phyloP scores from a whole-genome alignment of 306 rosid species.

The Sechiopsis laciniata region DNA sequence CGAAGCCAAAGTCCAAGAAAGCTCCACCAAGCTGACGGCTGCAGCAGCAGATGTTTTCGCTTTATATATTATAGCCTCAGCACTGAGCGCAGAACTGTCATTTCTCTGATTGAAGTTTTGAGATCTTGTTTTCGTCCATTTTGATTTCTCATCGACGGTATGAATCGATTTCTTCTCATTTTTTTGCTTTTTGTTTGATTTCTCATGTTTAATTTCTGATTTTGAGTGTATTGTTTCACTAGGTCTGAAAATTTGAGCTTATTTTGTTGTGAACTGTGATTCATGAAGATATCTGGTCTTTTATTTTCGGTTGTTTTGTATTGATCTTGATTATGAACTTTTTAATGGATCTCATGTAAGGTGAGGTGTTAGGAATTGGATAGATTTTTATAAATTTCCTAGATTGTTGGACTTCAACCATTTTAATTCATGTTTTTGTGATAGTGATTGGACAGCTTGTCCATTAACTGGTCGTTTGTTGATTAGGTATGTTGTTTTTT shows the following conservation, averaged over 20 bases:
- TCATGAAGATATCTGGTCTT: neutral
- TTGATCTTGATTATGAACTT: slow-evolving; percentile 3
- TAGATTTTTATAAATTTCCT: too few relatives aligned
- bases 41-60: neutral
- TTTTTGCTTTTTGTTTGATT: neutral
- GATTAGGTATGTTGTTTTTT: too few relatives aligned
- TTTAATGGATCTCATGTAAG: neutral
- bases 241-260: neutral
- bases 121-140: slow-evolving; percentile 1
- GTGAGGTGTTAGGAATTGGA: too few relatives aligned
- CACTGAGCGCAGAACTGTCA: neutral
- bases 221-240: slow-evolving; percentile 1
- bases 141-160: slow-evolving; percentile 16
- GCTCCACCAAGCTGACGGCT: neutral
- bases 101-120: slow-evolving; percentile 7
- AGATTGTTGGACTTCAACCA: too few relatives aligned
- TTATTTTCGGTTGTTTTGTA: neutral
- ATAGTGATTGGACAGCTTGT: too few relatives aligned
- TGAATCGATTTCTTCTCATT: neutral
- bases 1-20: slow-evolving; percentile 1
- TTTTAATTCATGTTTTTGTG: too few relatives aligned
- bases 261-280: slow-evolving; percentile 8
- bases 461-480: too few relatives aligned
- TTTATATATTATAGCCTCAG: neutral
- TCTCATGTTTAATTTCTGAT: neutral